Base-by-base conservation (phyloP, 2,329 filamentous ascomycete genomes). In the Cercospora janseana region DNA sequence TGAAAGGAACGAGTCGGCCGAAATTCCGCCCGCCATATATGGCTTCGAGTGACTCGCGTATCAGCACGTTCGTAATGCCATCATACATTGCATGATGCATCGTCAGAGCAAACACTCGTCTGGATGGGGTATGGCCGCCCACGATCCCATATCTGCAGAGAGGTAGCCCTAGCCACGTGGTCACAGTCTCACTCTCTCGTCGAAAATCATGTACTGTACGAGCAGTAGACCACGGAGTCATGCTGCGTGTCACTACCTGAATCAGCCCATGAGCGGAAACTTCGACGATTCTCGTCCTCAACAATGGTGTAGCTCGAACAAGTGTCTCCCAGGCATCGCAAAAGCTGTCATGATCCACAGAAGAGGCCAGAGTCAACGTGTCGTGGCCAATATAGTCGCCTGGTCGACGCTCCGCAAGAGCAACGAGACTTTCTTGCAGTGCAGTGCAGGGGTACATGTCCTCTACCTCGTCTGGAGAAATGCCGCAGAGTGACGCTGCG, bases 311-410 rank as follows among this genome's bases (percentile, higher is more conserved):
- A n/a, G 60, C 61, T 4, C 56, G 45, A 3, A 66, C 52, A 3
- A 68, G 62, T 3, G 56, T 56, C n/a, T 70, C 63, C 56, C 72
- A 75, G 0, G 72, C 69, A 7, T 56, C 44, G 44, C 67, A 63
- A 28, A 72, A 63, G 4, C 51, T 63, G 4, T 61, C 34, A 1
- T 70, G 58, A 6, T 63, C 63, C 37, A 71, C 63, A 1, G 67
- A 40, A 6, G 21, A 10, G 4, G 21, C 24, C 5, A 51, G 31
- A 4, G 7, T 28, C n/a, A 54, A 29, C 8, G 26, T 38, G 13
- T 48, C 35, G 24, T 76, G 76, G 2, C 75, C 76, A 2, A 81
- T 71, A 31, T 81, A 82, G 0, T 75, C 73, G 32, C 77, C 77
- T 26, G 70, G 69, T 18, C 75, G 68, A 59, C 77, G 78, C 50